Base-by-base conservation (phyloP, 306 rosid genomes). In the Quercus glauca region DNA sequence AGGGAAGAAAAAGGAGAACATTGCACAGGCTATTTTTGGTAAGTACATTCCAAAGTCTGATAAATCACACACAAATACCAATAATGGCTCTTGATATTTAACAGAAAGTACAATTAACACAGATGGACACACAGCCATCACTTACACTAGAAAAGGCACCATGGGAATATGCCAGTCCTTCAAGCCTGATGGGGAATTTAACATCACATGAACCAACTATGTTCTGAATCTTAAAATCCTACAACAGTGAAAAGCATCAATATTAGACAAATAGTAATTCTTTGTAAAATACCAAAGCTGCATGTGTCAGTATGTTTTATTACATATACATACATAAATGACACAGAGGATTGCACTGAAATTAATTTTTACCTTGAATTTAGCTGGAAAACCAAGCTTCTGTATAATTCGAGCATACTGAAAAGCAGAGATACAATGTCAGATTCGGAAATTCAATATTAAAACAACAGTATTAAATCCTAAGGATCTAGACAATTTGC, bases 351-450 rank as follows among this genome's bases (percentile, higher is more conserved):
- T 10, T 12, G 52, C 68, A 56, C n/a, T 23, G 23, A 52, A 60
- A 35, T 59, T 1, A 78, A 25, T 86, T 43, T 2, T 45, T 45
- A 93, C 97, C 98, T 93, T 93, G 79, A 92, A 95, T 80, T 88
- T 89, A 4, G 99, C 97, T 0, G 90, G 87, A 81, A 95, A 95
- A 45, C 97, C 96, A 75, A 95, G 98, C 57, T 95, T 95, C 74
- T 93, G 98, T 80, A 95, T 93, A 55, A 95, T 89, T 41, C 96
- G 91, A 60, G 98, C 99, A 85, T 91, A 90, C 99, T 95, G 90
- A 76, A 81, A 28, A 84, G 81, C 43, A 51, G 13, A 79, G 79
- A 77, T 5, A 58, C 13, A 58, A 67, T 13, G 29, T 83, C 19
- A 85, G 79, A 29, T 80, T 73, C 61, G 60, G 72, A 73, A 75